Evolutionary conservation across 306 rosid genomes (phyloP).

Genomic region (Parietaria judaica): DNA sequence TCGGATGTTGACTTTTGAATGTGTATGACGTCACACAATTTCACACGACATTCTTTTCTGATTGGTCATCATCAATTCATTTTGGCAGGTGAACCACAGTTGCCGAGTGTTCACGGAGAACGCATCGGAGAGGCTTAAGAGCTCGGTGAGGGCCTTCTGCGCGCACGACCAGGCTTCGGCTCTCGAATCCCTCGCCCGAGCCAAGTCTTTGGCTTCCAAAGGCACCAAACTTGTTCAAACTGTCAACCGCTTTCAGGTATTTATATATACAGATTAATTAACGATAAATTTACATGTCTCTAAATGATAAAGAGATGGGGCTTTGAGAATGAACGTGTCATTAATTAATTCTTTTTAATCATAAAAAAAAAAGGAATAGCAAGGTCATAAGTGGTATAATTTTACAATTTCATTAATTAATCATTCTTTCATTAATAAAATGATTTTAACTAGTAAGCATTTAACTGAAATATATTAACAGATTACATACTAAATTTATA

Average conservation of each 20-base stretch:
- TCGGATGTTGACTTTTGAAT: not conserved
- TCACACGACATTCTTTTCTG: not conserved
- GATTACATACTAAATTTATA: too few relatives aligned
- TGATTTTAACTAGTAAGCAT: too few relatives aligned
- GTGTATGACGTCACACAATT: not conserved
- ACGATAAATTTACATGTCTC: too few relatives aligned
- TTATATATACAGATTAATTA: too few relatives aligned
- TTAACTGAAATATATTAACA: too few relatives aligned
- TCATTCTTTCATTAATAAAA: too few relatives aligned
- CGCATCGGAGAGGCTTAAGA: conserved; percentile 36
- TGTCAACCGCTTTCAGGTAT: conserved; percentile 30
- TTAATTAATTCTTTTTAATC: too few relatives aligned
- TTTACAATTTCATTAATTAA: too few relatives aligned
- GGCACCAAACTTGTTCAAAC: conserved; percentile 30
- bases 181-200: conserved; percentile 31
- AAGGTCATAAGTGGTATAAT: too few relatives aligned
- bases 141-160: conserved; percentile 31
- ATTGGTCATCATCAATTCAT: not conserved
- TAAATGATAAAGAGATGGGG: too few relatives aligned
- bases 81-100: conserved; percentile 41
- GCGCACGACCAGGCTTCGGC: conserved; percentile 35
- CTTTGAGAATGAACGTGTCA: too few relatives aligned
- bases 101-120: conserved; percentile 31
- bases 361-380: too few relatives aligned
- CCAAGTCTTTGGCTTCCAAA: conserved; percentile 22